phyloP scores from a whole-genome alignment of 2,329 filamentous ascomycete genomes.

The Septoria petroselini region DNA sequence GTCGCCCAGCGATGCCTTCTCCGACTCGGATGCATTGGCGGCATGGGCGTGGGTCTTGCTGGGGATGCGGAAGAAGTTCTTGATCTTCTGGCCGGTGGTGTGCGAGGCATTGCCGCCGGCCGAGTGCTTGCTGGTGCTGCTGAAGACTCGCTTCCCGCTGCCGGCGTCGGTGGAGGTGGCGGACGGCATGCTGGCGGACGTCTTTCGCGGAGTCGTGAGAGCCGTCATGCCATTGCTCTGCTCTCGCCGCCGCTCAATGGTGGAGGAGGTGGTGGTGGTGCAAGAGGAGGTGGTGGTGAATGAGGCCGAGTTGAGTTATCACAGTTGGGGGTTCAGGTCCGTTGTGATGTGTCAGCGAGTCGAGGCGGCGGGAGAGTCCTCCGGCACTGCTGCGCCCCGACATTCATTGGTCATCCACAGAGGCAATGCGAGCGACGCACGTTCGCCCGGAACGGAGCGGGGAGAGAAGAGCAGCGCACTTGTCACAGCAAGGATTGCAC shows the following conservation, averaged over 20 bases:
- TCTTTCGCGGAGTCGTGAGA: slow-evolving; percentile 12
- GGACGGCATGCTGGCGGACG: slow-evolving; percentile 28
- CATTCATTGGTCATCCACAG: slow-evolving; percentile 4
- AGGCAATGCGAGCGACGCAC: neutral
- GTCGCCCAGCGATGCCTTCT: slow-evolving; percentile 34
- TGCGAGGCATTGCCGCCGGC: slow-evolving; percentile 46
- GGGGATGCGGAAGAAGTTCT: slow-evolving; percentile 67
- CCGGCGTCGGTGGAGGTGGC: slow-evolving; percentile 19
- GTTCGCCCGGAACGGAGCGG: slow-evolving; percentile 1
- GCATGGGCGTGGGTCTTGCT: slow-evolving; percentile 44
- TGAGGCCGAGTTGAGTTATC: too few species aligned
- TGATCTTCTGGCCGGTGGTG: slow-evolving; percentile 60
- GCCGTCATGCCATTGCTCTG: slow-evolving; percentile 16
- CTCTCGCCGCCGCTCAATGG: neutral
- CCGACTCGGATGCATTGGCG: slow-evolving; percentile 37
- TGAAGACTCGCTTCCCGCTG: slow-evolving; percentile 47
- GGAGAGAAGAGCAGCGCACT: slow-evolving; percentile 6
- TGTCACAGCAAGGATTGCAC: slow-evolving; percentile 9
- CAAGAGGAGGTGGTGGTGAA: neutral
- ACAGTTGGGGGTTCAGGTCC: neutral
- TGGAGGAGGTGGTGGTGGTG: neutral
- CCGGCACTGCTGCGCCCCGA: slow-evolving; percentile 6
- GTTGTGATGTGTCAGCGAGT: too few species aligned
- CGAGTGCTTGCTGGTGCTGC: slow-evolving; percentile 43
- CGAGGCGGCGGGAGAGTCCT: too few species aligned